phyloP scores from a whole-genome alignment of 176 grass and related monocot species.

The Otatea glauca region DNA sequence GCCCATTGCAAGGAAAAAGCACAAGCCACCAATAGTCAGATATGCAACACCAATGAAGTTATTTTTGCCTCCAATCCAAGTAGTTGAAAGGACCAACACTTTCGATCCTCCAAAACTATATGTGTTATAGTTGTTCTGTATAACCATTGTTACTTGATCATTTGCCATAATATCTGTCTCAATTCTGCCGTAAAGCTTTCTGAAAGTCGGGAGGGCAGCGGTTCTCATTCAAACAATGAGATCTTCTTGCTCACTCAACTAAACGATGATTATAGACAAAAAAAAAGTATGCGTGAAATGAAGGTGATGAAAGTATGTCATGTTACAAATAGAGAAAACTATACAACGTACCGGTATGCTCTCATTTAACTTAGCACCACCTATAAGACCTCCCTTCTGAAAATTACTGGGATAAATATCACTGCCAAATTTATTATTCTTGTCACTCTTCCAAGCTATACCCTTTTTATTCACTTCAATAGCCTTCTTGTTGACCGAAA shows the following conservation, averaged over 20 bases:
- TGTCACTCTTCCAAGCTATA: constrained; percentile 90
- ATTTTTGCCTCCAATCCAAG: constrained; percentile 95
- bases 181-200: constrained; percentile 94
- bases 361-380: constrained; percentile 78
- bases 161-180: constrained; percentile 73
- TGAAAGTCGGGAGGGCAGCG: constrained; percentile 83
- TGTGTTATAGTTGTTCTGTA: constrained; percentile 97
- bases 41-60: constrained; percentile 86
- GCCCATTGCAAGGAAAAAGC: constrained; percentile 66
- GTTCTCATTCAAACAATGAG: constrained; percentile 99
- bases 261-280: too few relatives aligned
- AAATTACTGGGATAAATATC: constrained; percentile 95
- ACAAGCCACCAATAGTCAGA: constrained; percentile 66
- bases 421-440: constrained; percentile 70
- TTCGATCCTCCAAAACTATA: constrained; percentile 90
- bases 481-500: constrained; percentile 53
- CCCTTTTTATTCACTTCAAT: constrained; percentile 79
- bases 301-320: background rate
- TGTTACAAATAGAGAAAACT: too few relatives aligned
- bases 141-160: constrained; percentile 71
- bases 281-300: background rate
- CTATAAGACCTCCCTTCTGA: constrained; percentile 71
- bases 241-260: constrained; percentile 96
- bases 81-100: constrained; percentile 81
- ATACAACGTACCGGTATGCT: constrained; percentile 58